Percentiles rank a stretch among this genome's conserved stretches.
Conservation (phyloP, 441 rosid species). For the Syzygium syzygioides region DNA sequence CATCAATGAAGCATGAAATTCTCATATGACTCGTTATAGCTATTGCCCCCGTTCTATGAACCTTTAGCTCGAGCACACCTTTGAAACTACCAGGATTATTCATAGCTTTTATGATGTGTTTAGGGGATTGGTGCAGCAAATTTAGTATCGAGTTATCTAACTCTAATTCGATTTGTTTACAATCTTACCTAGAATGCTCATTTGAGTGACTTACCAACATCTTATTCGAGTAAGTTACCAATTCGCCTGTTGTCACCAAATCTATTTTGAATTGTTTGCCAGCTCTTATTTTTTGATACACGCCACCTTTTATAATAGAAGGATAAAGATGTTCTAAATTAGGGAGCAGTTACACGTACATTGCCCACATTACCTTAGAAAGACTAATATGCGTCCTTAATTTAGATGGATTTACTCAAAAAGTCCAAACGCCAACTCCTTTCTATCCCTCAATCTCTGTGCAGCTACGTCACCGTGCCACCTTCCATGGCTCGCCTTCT, state of each 20-base stretch:
- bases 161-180: not conserved
- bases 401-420: not conserved
- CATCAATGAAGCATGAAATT: not conserved
- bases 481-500: not conserved
- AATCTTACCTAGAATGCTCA: not conserved
- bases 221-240: not conserved
- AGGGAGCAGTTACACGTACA: not conserved
- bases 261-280: not conserved
- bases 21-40: not conserved
- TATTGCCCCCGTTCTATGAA: not conserved
- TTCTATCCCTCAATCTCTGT: not conserved
- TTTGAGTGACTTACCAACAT: not conserved
- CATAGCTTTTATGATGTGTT: not conserved
- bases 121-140: not conserved
- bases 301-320: not conserved
- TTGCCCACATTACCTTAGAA: not conserved
- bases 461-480: not conserved
- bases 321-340: not conserved
- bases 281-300: not conserved
- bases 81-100: not conserved
- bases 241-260: not conserved
- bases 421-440: not conserved
- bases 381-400: not conserved
- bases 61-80: not conserved
- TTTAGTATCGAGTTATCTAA: not conserved